A percentile compares a stretch with the other conserved stretches of the same genome.
Evolutionary conservation across 345 rosid species (phyloP).

Genomic region (Euphorbia peplus): DNA sequence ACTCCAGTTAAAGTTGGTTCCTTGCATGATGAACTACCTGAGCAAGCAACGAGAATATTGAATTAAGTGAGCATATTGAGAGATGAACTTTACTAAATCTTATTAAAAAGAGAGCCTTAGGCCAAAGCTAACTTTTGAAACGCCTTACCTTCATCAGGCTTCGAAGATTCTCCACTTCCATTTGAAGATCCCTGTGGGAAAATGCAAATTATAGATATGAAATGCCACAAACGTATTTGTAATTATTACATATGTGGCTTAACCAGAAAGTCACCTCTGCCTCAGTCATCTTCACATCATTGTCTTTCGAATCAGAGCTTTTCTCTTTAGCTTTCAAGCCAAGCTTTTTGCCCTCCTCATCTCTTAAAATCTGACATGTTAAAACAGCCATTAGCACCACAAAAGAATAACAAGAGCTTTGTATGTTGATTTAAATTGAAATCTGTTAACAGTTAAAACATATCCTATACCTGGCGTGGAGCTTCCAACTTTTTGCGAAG

Average conservation of each 20-base stretch:
- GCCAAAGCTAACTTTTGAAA: slow-evolving; percentile 1
- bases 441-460: slow-evolving; percentile 8
- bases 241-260: background rate
- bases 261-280: slow-evolving; percentile 52
- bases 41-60: background rate
- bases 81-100: background rate
- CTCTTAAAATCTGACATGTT: slow-evolving; percentile 60
- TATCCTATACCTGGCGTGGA: slow-evolving; percentile 72
- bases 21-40: slow-evolving; percentile 48
- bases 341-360: slow-evolving; percentile 81
- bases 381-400: slow-evolving; percentile 4
- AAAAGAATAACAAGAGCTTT: background rate
- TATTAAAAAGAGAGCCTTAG: background rate
- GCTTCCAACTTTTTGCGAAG: slow-evolving; percentile 68
- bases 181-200: slow-evolving; percentile 62
- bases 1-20: slow-evolving; percentile 69
- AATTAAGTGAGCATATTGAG: background rate
- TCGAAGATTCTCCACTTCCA: slow-evolving; percentile 60
- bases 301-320: slow-evolving; percentile 50
- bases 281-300: slow-evolving; percentile 70
- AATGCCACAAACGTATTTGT: slow-evolving; percentile 6
- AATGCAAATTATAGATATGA: background rate
- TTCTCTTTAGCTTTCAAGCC: slow-evolving; percentile 60
- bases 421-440: background rate
- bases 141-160: slow-evolving; percentile 54